Conservation (phyloP, 441 rosid genomes). For the Corymbia citriodora region DNA sequence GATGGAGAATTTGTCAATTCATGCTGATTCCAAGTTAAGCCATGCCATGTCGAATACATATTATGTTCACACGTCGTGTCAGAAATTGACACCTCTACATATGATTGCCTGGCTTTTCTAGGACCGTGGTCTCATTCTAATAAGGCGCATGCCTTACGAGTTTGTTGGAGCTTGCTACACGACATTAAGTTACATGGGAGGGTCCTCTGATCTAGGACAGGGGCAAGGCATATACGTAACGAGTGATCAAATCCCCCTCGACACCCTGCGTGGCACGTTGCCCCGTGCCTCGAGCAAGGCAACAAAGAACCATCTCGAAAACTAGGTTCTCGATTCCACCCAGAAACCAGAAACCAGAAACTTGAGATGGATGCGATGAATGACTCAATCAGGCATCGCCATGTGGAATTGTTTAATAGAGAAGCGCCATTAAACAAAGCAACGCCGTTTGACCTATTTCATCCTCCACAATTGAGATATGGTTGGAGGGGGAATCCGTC, state of each 20-base stretch:
- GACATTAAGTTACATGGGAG: background rate
- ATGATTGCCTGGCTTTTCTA: background rate
- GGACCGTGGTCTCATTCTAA: background rate
- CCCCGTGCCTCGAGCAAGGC: background rate
- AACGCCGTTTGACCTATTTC: background rate
- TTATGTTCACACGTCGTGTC: background rate
- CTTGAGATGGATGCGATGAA: background rate
- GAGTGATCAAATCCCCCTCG: background rate
- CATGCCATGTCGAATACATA: background rate
- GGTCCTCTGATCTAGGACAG: background rate
- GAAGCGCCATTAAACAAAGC: background rate
- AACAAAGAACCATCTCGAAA: background rate
- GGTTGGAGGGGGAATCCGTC: background rate
- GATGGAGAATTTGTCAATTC: background rate
- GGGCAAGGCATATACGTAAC: no score
- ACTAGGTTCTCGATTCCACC: background rate
- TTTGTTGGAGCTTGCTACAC: fast-evolving
- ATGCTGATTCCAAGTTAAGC: background rate
- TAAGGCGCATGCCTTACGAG: fast-evolving
- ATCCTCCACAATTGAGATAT: background rate
- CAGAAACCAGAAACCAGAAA: background rate
- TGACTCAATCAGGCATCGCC: background rate
- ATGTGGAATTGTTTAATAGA: background rate
- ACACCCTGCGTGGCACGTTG: background rate
- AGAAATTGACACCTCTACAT: background rate